phyloP scores from a whole-genome alignment of 306 rosid species.

The Vigna radiata region DNA sequence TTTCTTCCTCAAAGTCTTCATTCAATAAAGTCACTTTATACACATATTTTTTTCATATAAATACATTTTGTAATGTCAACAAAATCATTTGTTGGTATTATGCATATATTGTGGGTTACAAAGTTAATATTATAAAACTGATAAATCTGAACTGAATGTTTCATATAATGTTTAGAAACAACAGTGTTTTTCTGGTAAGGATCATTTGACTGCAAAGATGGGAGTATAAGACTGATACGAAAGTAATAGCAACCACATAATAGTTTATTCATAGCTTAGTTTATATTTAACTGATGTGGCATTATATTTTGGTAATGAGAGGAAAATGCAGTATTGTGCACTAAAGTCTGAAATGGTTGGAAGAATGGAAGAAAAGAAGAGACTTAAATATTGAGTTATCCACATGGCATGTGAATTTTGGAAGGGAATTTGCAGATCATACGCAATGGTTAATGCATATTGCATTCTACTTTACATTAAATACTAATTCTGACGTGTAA shows the following conservation, averaged over 20 bases:
- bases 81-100: background rate
- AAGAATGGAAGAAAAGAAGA: background rate
- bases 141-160: no score
- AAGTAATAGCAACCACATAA: no score
- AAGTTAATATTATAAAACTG: background rate
- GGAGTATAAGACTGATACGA: no score
- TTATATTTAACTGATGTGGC: background rate
- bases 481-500: background rate
- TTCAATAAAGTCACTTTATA: background rate
- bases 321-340: background rate
- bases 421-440: constrained; percentile 30
- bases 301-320: no score
- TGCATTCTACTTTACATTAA: constrained; percentile 25
- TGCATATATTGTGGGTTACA: background rate
- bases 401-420: constrained; percentile 23
- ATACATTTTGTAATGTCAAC: background rate
- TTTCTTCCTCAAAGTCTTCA: constrained; percentile 23
- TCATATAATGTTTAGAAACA: background rate
- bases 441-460: constrained; percentile 10
- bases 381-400: background rate
- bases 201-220: no score
- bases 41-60: no score
- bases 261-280: background rate
- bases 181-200: no score
- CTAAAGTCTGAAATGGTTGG: constrained; percentile 7